A percentile compares a stretch with the other conserved stretches of the same genome.
Evolutionary conservation across 306 rosid genomes (phyloP).

Genomic region (Purshia tridentata): DNA sequence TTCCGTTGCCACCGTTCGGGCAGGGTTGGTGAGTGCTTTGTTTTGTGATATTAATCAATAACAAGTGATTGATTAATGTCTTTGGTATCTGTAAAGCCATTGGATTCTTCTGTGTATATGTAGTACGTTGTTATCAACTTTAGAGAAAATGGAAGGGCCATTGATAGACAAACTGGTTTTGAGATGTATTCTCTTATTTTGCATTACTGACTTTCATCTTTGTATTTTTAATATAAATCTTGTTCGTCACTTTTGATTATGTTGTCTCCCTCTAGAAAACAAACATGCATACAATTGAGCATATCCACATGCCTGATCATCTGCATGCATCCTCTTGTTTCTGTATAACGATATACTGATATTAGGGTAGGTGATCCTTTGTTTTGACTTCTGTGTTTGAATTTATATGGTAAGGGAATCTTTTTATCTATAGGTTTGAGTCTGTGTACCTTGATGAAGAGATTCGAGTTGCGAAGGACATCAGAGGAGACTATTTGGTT

Average conservation of each 20-base stretch:
- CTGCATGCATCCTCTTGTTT: neutral
- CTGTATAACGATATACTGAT: neutral
- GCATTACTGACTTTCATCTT: neutral
- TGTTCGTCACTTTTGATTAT: neutral
- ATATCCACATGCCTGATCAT: neutral
- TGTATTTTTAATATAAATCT: neutral
- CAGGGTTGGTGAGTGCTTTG: slow-evolving; percentile 84
- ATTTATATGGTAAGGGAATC: slow-evolving; percentile 17
- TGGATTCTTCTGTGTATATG: neutral
- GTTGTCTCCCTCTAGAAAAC: neutral
- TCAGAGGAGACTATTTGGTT: slow-evolving; percentile 80
- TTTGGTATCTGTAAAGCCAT: neutral
- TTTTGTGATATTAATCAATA: slow-evolving; percentile 12
- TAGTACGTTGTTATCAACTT: neutral
- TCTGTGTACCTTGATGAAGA: slow-evolving; percentile 69
- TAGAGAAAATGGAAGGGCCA: neutral
- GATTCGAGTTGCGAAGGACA: slow-evolving; percentile 77
- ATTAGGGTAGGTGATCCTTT: neutral
- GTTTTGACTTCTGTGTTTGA: slow-evolving; percentile 2
- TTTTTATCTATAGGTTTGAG: slow-evolving; percentile 61
- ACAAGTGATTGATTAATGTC: neutral
- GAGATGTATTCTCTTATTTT: neutral
- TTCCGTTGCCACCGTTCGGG: slow-evolving; percentile 96
- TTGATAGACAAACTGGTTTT: neutral
- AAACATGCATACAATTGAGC: neutral